These are phyloP conservation scores for Blastosporella zonata DNA, from an alignment of 1,284 basidiomycete species.

Conservation along the genomic window DNA sequence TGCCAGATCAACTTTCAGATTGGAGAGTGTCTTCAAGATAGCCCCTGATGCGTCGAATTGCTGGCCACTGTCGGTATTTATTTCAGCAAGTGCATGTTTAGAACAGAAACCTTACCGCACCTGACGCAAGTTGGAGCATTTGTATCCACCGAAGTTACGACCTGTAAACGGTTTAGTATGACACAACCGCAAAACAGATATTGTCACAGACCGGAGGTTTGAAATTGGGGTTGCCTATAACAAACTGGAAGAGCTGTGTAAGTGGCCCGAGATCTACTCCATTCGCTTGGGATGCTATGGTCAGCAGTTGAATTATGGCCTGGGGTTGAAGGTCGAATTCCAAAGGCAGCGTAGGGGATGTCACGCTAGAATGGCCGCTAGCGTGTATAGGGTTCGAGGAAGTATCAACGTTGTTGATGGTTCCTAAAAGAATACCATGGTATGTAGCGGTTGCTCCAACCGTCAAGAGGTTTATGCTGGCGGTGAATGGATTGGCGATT, in stretches of 20 bases:
- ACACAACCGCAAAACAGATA: neutral
- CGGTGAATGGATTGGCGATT: constrained; percentile 74
- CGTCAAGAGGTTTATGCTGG: constrained; percentile 64
- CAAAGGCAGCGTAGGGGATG: constrained; percentile 60
- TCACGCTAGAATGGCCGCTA: constrained; percentile 57
- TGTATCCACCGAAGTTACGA: constrained; percentile 57
- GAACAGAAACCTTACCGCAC: constrained; percentile 27
- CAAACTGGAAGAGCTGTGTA: constrained; percentile 53
- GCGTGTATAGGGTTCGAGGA: constrained; percentile 59
- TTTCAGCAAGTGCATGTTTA: neutral
- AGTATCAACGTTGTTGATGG: constrained; percentile 53
- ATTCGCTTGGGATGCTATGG: constrained; percentile 51
- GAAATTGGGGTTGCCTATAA: constrained; percentile 49
- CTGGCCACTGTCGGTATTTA: constrained; percentile 41
- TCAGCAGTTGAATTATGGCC: constrained; percentile 60
- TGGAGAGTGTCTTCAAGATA: constrained; percentile 61
- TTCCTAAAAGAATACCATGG: constrained; percentile 51
- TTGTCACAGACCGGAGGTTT: constrained; percentile 43
- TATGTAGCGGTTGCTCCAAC: constrained; percentile 59
- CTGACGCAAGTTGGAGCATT: constrained; percentile 52
- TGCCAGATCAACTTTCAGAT: constrained; percentile 53
- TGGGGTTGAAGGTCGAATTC: constrained; percentile 65
- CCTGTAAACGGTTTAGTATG: constrained; percentile 27
- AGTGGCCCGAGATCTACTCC: constrained; percentile 66
- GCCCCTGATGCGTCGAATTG: constrained; percentile 62